Base-by-base conservation (phyloP, 2,329 filamentous ascomycete species). In the Penicillium crustosum region DNA sequence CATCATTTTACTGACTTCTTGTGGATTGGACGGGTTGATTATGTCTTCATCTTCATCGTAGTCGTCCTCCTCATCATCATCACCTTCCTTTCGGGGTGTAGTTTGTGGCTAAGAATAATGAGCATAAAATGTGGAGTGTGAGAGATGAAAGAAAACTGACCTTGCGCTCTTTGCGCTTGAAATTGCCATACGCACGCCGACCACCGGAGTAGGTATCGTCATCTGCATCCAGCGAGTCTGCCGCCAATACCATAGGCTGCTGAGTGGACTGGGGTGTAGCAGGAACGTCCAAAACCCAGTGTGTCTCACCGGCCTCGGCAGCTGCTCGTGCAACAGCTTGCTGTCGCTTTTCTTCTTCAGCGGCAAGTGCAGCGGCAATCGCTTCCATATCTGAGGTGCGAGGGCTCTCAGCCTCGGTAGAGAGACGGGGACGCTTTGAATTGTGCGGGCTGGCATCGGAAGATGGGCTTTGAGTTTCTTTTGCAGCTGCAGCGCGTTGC, bases 401-500 rank as follows among this genome's bases (percentile, higher is more conserved):
- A 38, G 61, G 61, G 29, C 62, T 63, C 3, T 60, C 51, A 7
- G 58, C 58, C 2, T 68, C 60, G 6, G 62, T 66, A 0, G 73
- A 76, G 8, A 71, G 41, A 58, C 74, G 71, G 13, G 66, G 69
- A 29, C 76, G 74, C 55, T 78, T 78, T 1, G 75, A 66, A 2
- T 67, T 68, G 1, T 70, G 71, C 1, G 66, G 58, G 7, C n/a
- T 29, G 33, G n/a, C 38, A 21, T 65, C 57, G 17, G 83, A 76
- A 57, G 86, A 44, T 43, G 48, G 41, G n/a, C 31, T 51, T 29
- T 41, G 53, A 6, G 29, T 29, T 61, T 76, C 71, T 6, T 77
- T 79, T 25, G 87, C 84, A 49, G 88, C 86, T 49, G 87, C 89
- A 61, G 90, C 89, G 68, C 93, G 86, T 80, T 96, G 93, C 93